phyloP scores from a whole-genome alignment of 352 stramenopile genomes.

The Phytophthora vignae region DNA sequence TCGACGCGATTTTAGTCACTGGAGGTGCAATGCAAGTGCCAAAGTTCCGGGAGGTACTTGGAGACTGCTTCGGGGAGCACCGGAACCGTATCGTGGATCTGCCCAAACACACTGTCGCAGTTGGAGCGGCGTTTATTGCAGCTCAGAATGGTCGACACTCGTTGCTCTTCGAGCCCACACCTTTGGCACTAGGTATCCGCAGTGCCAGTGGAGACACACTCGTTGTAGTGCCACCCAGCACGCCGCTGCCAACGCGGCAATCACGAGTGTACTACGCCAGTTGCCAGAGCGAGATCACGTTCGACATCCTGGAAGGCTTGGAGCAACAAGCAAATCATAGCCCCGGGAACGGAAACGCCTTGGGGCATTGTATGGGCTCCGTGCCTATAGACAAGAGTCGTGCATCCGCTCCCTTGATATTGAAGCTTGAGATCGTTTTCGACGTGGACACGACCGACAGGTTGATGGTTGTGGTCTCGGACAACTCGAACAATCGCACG shows the following conservation, averaged over 20 bases:
- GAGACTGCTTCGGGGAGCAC: constrained; percentile 24
- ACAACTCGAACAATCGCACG: constrained; percentile 33
- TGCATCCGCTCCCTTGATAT: constrained; percentile 32
- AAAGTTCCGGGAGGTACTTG: constrained; percentile 32
- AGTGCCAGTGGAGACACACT: constrained; percentile 40
- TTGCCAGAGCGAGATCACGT: constrained; percentile 37
- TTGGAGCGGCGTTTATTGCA: constrained; percentile 32
- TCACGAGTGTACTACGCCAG: constrained; percentile 45
- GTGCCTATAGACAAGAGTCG: constrained; percentile 37
- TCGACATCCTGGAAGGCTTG: constrained; percentile 45
- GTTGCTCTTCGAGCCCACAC: constrained; percentile 34
- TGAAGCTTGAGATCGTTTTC: constrained; percentile 48
- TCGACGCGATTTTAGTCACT: constrained; percentile 44
- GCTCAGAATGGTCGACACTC: neutral
- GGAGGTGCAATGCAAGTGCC: constrained; percentile 42
- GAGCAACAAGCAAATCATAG: constrained; percentile 15
- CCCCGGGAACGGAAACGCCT: neutral
- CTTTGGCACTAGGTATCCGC: constrained; percentile 43
- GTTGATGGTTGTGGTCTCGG: constrained; percentile 34
- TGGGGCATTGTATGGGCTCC: constrained; percentile 35
- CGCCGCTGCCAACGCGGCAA: constrained; percentile 30
- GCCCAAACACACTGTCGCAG: constrained; percentile 24
- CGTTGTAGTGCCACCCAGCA: constrained; percentile 35
- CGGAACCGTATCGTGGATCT: constrained; percentile 19
- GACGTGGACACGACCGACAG: constrained; percentile 27